Percentiles rank a stretch among this genome's conserved stretches.
These are phyloP conservation scores for Colletotrichum tropicale DNA, from an alignment of 2,329 filamentous ascomycete genomes.

Conservation along the genomic window DNA sequence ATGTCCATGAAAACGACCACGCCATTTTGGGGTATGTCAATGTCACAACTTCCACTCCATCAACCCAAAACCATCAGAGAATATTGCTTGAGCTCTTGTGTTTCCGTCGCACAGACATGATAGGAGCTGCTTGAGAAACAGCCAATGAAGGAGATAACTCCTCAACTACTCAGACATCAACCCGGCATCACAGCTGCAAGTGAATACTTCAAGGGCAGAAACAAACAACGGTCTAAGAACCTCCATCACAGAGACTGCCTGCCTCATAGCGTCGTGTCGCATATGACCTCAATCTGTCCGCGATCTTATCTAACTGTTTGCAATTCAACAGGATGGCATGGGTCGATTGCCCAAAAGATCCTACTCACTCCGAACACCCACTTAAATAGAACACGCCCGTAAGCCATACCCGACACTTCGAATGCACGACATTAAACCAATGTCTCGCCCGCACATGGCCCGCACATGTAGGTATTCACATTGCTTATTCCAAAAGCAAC, in stretches of 20 bases:
- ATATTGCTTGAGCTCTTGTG: too few relatives aligned
- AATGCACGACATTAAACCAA: neutral
- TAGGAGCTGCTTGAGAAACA: too few relatives aligned
- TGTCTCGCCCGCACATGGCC: neutral
- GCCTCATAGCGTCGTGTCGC: neutral
- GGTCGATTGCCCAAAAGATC: neutral
- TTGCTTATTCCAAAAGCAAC: neutral
- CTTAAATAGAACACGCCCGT: neutral
- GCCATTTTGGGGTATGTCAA: neutral
- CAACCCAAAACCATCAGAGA: neutral
- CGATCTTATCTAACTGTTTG: too few relatives aligned
- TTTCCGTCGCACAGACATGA: too few relatives aligned
- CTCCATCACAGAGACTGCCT: neutral
- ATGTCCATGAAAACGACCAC: neutral
- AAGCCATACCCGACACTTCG: neutral
- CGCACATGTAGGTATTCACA: neutral
- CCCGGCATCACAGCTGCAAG: accelerated
- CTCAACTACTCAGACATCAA: accelerated
- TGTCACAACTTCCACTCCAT: neutral
- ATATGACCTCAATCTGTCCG: neutral
- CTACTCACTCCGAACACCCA: neutral
- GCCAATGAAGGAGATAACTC: neutral
- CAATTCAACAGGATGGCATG: too few relatives aligned
- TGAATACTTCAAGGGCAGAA: neutral
- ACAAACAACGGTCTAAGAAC: neutral